Conservation (phyloP, 495 filamentous ascomycete species). For the Penicillium angulare region DNA sequence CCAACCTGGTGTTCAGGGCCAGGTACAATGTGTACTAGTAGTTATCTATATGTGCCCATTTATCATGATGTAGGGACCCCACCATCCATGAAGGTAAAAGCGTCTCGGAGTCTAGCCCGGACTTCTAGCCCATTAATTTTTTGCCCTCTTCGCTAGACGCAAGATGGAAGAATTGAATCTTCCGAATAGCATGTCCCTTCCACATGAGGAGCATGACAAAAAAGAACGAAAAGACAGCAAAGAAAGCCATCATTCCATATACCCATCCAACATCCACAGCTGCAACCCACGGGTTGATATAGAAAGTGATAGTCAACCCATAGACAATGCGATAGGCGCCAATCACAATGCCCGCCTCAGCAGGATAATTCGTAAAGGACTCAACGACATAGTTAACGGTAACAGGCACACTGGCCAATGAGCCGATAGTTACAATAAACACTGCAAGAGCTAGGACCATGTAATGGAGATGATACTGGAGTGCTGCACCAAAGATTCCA, state of each 20-base stretch:
- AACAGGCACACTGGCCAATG: conserved; percentile 39
- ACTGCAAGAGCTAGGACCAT: conserved; percentile 45
- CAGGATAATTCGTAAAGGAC: conserved; percentile 40
- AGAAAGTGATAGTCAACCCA: conserved; percentile 48
- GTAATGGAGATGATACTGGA: conserved; percentile 50
- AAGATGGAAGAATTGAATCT: conserved; percentile 21
- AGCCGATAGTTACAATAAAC: conserved; percentile 43
- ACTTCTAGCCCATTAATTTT: conserved; percentile 13
- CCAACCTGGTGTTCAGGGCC: too few species aligned
- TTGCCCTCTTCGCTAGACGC: conserved; percentile 28
- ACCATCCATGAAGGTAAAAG: too few species aligned
- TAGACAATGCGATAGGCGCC: conserved; percentile 42
- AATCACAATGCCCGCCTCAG: conserved; percentile 41
- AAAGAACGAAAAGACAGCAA: conserved; percentile 37
- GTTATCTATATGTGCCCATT: too few species aligned
- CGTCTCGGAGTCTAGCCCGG: too few species aligned
- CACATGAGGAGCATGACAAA: conserved; percentile 35
- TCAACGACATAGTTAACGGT: conserved; percentile 51
- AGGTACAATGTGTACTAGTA: too few species aligned
- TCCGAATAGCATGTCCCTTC: conserved; percentile 28
- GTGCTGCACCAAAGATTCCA: conserved; percentile 46
- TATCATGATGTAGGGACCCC: neutral
- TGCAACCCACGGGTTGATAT: conserved; percentile 45
- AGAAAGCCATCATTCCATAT: conserved; percentile 53
- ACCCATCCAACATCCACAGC: conserved; percentile 49